Base-by-base conservation (phyloP, 176 grass and related monocot species). In the Tillandsia fasciculata region DNA sequence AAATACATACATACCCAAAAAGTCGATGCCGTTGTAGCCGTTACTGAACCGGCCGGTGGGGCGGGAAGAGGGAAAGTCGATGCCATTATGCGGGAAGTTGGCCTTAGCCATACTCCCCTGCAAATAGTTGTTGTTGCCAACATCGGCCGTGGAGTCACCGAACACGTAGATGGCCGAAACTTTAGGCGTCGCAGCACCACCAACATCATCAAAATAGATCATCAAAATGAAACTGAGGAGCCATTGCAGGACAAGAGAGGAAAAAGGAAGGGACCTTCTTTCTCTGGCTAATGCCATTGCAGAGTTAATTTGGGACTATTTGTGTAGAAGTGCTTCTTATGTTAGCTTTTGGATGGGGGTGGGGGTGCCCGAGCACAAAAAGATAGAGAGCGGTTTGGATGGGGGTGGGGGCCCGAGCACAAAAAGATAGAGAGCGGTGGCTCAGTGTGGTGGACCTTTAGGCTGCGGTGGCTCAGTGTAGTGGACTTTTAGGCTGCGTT, bases 1-100 rank as follows among this genome's bases (percentile, higher is more conserved):
- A 15, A 8, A 5, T 8, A 54, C 3, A 10, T 42, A 33, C 54
- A 47, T 53, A 91, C 92, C 92, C 70, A 96, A 59, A 50, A 83
- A 85, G 53, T 97, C 93, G 12, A 91, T 76, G 51, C 86, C 15
- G 71, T 92, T 97, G 69, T 86, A 73, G 66, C 89, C 89, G 12
- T 97, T 97, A 78, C 89, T 97, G 77, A 97, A 97, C 61, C 93
- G 80, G 8, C 89, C 89, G 2, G 93, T 97, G 23, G 89, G 77
- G 27, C 54, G 26, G 0, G 67, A 50, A 10, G 58, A 12, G 17
- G 65, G 72, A 69, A 90, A 97, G 76, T 97, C 89, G 14, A 92
- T 12, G 57, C 93, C 93, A 47, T 78, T 83, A 52, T 26, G 66
- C 2, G 79, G 84, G 57, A 83, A 78, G 73, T 92, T 70, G 12